Percentiles rank a stretch among this genome's conserved stretches.
These are phyloP conservation scores for Barbarea vulgaris DNA, from an alignment of 345 rosid genomes.

Conservation along the genomic window DNA sequence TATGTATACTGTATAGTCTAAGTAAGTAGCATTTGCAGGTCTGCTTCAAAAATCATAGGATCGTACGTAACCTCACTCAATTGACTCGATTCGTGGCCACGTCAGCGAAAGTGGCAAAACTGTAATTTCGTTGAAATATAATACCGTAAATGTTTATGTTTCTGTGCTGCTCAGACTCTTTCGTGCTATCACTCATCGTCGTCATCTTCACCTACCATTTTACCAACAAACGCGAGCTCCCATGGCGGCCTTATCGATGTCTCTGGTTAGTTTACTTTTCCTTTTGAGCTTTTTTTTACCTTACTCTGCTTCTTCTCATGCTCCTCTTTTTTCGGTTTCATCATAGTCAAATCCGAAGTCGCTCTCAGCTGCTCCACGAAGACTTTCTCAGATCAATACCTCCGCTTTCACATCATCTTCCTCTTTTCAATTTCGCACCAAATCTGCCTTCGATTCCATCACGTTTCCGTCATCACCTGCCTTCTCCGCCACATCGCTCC, in stretches of 20 bases:
- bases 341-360: conserved; percentile 63
- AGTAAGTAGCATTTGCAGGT: neutral
- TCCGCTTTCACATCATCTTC: conserved; percentile 40
- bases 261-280: conserved; percentile 46
- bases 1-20: no score
- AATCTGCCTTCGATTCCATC: conserved; percentile 33
- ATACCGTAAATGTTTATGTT: neutral
- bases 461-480: conserved; percentile 43
- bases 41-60: neutral
- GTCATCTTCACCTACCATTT: conserved; percentile 44
- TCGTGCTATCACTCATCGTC: conserved; percentile 35
- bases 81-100: neutral
- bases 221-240: conserved; percentile 41
- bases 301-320: neutral
- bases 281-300: neutral
- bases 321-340: neutral
- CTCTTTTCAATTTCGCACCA: conserved; percentile 37
- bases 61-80: neutral
- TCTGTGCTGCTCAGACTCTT: neutral
- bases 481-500: conserved; percentile 48
- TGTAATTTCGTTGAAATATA: neutral
- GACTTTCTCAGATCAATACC: conserved; percentile 36
- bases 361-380: conserved; percentile 46
- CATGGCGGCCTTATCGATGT: conserved; percentile 62
- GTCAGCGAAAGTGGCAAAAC: neutral